Evolutionary conservation across 1,139 yeast genomes (phyloP), one percentile per base, ranked within the genome.

Genomic region (Protomyces macrosporus): DNA sequence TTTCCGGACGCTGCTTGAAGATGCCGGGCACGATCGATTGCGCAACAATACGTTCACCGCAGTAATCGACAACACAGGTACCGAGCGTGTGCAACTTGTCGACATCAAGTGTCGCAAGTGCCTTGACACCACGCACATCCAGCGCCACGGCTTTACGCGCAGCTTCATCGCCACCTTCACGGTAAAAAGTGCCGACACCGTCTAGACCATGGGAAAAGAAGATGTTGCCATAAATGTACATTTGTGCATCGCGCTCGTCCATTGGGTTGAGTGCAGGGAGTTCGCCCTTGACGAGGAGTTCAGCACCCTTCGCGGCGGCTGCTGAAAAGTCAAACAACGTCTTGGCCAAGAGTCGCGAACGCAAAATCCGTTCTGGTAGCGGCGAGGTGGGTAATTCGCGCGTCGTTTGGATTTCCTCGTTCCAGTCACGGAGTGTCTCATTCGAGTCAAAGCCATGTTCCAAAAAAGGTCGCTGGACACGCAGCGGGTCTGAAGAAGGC

Each of bases 1-100:
- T 77, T 60, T 69, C 74, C 53, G 75, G 75, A 64, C 76, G 75
- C 64, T 81, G 82, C 65, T 82, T 80, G 76, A 91, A 87, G 67
- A 91, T 84, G 67, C 98, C 98, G n/a, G 98, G 98, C 58, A 93
- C 96, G 33, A 97, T 97, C 14, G 97, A 89, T 78, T 93, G 98
- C 73, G 96, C 90, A 53, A 91, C 82, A 52, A 91, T 79, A 74
- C 98, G 83, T 71, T 84, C 86, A 67, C 98, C 98, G 74, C 88
- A 84, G 76, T 83, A 91, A 75, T 93, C 98, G 65, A 93, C 90
- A 66, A 91, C 82, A 55, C 91, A 82, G 6, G 97, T 88, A 69
- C 89, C 84, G 67, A 91, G 79, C 64, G 87, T 85, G 71, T 84
- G 83, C 60, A 90, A 78, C 53, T 87, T 90, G 16, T 77, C 77